Evolutionary conservation across 2,329 filamentous ascomycete species (phyloP), one percentile per base, ranked within the genome.

Genomic region (Fonsecaea pedrosoi): DNA sequence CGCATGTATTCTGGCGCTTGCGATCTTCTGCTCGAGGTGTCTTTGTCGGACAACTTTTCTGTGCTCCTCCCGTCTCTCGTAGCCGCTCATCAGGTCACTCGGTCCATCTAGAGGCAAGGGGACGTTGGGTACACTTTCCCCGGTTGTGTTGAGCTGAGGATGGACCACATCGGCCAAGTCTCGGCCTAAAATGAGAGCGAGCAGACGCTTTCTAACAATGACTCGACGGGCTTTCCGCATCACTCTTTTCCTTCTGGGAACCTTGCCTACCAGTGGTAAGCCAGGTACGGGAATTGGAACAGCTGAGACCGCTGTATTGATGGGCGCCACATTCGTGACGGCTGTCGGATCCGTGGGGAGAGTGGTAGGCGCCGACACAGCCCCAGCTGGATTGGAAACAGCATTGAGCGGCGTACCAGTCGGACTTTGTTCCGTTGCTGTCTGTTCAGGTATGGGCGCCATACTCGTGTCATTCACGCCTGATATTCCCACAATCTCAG

Each of bases 181-280:
- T 12, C 61, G 58, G 30, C 70, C 71, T 25, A 73, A 18, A n/a
- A 71, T 58, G 50, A 71, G 10, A 18, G 57, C 37, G 12, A 71
- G 65, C 4, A 71, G 34, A 5, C 45, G 57, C 54, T 60, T 71
- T 54, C 65, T 68, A 58, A 71, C 35, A 37, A 71, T 15, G 9
- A 68, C 25, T 25, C 62, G 61, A 30, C 69, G 55, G 32, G 57
- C 63, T 60, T 64, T 68, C 13, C 34, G 42, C 12, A 69, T 32
- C 5, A 68, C 34, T 34, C 56, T 71, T 45, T 62, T 66, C 7
- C 54, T 60, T 48, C 57, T 70, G 53, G 59, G 15, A 32, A 30
- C 9, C 32, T 62, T 65, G 15, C 54, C 40, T 12, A 10, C 48
- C 8, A 32, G 6, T n/a, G 48, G 48, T 4, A 58, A 40, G 48